phyloP scores from a whole-genome alignment of 495 filamentous ascomycete genomes.

The Lepidopterella palustris region DNA sequence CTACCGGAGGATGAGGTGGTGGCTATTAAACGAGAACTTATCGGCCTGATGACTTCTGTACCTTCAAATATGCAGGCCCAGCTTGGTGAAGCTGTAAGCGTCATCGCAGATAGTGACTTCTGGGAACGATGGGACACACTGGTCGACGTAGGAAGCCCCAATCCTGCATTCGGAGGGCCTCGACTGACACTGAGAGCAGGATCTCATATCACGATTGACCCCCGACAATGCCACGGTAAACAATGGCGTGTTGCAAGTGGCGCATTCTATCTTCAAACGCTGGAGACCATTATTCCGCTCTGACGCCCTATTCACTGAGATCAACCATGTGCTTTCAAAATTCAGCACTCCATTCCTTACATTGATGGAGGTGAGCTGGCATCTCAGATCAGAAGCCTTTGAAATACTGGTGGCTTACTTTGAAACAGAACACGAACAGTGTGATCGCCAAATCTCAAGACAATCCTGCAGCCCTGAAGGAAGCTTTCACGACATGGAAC shows the following conservation, averaged over 20 bases:
- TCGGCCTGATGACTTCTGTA: conserved; percentile 92
- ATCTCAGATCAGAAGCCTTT: neutral
- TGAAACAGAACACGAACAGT: conserved; percentile 61
- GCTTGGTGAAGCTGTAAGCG: conserved; percentile 90
- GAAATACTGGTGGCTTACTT: conserved; percentile 5
- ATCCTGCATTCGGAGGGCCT: neutral
- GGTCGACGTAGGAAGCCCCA: conserved; percentile 54
- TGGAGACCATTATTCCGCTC: conserved; percentile 92
- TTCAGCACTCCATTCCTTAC: conserved; percentile 77
- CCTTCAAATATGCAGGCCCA: conserved; percentile 83
- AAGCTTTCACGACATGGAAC: conserved; percentile 74
- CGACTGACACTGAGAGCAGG: conserved; percentile 41
- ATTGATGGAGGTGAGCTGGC: conserved; percentile 58
- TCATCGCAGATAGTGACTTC: conserved; percentile 97
- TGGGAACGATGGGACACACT: conserved; percentile 92
- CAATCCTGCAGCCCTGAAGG: conserved; percentile 64
- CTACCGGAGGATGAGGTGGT: conserved; percentile 70
- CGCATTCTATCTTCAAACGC: conserved; percentile 94
- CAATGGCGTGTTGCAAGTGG: conserved; percentile 91
- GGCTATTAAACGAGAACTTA: conserved; percentile 87
- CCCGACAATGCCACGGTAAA: conserved; percentile 70
- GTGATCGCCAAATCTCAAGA: conserved; percentile 67
- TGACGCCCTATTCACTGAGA: conserved; percentile 83
- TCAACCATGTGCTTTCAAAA: conserved; percentile 82
- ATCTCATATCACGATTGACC: conserved; percentile 81